Conservation (phyloP, 768 basidiomycete genomes). For the Guyanaporus albipodus region DNA sequence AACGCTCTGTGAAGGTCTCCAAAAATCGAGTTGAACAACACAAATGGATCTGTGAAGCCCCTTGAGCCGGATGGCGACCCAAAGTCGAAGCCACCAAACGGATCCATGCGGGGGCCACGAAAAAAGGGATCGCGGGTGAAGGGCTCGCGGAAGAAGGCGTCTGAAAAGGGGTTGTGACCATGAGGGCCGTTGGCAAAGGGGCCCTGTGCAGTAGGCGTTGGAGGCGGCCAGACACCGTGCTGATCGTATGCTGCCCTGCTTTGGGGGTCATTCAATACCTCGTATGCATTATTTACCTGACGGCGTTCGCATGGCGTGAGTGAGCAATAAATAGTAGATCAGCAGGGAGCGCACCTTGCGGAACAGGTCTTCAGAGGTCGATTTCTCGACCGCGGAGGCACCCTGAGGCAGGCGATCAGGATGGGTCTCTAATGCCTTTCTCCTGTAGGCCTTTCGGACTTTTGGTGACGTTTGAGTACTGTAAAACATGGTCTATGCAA, state of each 20-base stretch:
- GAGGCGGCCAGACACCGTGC: conserved; percentile 75
- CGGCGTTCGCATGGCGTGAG: background rate
- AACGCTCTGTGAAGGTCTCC: conserved; percentile 41
- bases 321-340: background rate
- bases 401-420: conserved; percentile 64
- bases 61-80: conserved; percentile 12
- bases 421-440: conserved; percentile 67
- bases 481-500: background rate
- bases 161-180: conserved; percentile 17
- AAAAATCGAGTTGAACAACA: conserved; percentile 70
- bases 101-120: conserved; percentile 25
- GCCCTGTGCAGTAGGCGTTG: conserved; percentile 23
- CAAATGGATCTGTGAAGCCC: conserved; percentile 70
- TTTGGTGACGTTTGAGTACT: conserved; percentile 5
- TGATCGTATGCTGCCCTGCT: conserved; percentile 65
- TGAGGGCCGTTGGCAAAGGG: conserved; percentile 14
- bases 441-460: conserved; percentile 82
- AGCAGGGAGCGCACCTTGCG: conserved; percentile 30
- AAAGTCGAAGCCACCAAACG: conserved; percentile 26
- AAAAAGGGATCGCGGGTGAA: conserved; percentile 12
- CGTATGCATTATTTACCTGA: conserved; percentile 76
- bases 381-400: conserved; percentile 55
- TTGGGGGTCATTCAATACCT: conserved; percentile 59
- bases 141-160: conserved; percentile 17
- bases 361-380: conserved; percentile 55